phyloP scores from a whole-genome alignment of 1,139 yeast genomes.

The Hansenula sp. region DNA sequence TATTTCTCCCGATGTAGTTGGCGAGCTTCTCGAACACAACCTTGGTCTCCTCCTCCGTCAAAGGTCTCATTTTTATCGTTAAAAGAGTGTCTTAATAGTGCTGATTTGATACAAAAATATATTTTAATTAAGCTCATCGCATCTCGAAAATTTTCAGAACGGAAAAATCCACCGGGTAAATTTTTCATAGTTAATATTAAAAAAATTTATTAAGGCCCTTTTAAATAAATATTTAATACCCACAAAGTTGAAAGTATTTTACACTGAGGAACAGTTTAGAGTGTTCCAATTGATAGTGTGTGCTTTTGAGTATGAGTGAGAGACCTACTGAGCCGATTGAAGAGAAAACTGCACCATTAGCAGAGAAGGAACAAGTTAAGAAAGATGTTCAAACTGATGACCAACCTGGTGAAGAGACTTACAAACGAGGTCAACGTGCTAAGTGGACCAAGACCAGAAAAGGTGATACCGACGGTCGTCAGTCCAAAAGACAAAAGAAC shows the following conservation, averaged over 20 bases:
- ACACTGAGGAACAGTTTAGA: too few relatives aligned
- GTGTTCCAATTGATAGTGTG: too few relatives aligned
- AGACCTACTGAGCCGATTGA: too few relatives aligned
- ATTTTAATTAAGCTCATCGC: too few relatives aligned
- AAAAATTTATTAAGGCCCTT: too few relatives aligned
- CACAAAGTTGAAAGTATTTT: too few relatives aligned
- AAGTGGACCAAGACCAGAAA: conserved; percentile 45
- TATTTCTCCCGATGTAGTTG: conserved; percentile 92
- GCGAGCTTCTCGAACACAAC: conserved; percentile 95
- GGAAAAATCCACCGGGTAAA: conserved; percentile 2
- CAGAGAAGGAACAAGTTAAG: conserved; percentile 5
- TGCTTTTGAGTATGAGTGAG: too few relatives aligned
- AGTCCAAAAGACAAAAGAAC: conserved; percentile 31
- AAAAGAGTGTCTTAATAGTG: background rate
- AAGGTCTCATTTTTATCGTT: conserved; percentile 65
- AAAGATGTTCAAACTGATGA: conserved; percentile 15
- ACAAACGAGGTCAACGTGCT: conserved; percentile 39
- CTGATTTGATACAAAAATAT: too few relatives aligned
- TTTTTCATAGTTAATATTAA: too few relatives aligned
- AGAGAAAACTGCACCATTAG: background rate
- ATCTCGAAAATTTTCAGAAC: background rate
- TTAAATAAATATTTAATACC: too few relatives aligned
- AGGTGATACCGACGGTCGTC: conserved; percentile 33
- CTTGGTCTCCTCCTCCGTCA: conserved; percentile 96
- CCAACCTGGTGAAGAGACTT: conserved; percentile 30